Evolutionary conservation across 2,329 filamentous ascomycete species (phyloP).

Genomic region (Phaeosphaeria sp.): DNA sequence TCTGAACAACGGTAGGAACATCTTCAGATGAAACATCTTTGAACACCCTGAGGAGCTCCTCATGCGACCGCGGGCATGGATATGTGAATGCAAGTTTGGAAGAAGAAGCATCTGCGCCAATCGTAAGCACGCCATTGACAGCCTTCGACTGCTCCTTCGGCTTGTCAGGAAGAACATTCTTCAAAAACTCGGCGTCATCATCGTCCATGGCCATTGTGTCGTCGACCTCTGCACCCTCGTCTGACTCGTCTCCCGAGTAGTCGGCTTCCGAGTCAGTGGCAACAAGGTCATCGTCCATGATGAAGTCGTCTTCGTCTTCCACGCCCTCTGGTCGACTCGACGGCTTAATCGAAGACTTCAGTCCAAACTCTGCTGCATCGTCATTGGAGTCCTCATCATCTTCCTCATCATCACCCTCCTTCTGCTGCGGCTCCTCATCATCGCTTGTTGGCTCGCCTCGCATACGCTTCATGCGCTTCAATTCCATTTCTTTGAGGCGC

Average conservation of each 20-base stretch:
- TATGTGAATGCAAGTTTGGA: slow-evolving; percentile 80
- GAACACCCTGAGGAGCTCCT: slow-evolving; percentile 73
- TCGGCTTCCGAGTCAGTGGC: slow-evolving; percentile 74
- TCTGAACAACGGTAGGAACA: slow-evolving; percentile 80
- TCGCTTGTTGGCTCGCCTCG: slow-evolving; percentile 78
- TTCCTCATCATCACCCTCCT: slow-evolving; percentile 20
- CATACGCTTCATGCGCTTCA: slow-evolving; percentile 85
- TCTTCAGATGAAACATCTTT: slow-evolving; percentile 68
- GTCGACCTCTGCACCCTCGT: slow-evolving; percentile 40
- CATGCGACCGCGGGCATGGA: slow-evolving; percentile 79
- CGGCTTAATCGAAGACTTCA: slow-evolving; percentile 63
- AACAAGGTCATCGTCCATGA: slow-evolving; percentile 87
- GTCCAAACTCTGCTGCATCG: slow-evolving; percentile 67
- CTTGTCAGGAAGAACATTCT: slow-evolving; percentile 48
- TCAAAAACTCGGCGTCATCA: slow-evolving; percentile 58
- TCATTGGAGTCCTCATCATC: slow-evolving; percentile 49
- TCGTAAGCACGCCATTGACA: slow-evolving; percentile 50
- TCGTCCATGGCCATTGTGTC: slow-evolving; percentile 51
- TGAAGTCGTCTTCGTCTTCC: slow-evolving; percentile 93
- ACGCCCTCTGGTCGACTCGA: slow-evolving; percentile 53
- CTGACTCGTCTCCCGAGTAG: slow-evolving; percentile 38
- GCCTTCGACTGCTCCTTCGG: slow-evolving; percentile 39
- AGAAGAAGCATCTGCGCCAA: slow-evolving; percentile 51
- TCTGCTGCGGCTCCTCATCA: slow-evolving; percentile 66
- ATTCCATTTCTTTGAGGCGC: slow-evolving; percentile 80